These are phyloP conservation scores for Macadamia integrifolia DNA, from an alignment of 164 flowering plant genomes.

Conservation along the genomic window DNA sequence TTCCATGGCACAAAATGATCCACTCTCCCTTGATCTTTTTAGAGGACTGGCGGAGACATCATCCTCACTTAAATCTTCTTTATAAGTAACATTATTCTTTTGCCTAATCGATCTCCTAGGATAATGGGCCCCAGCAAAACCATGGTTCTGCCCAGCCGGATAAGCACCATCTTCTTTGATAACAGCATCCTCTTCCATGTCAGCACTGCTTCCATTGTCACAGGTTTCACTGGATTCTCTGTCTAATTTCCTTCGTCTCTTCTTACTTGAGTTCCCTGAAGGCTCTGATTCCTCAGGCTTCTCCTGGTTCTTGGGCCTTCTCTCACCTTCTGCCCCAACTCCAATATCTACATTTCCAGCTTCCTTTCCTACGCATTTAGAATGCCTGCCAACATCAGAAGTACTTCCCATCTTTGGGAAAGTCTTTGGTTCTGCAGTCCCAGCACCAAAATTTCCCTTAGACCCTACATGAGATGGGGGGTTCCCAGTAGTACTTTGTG, in stretches of 20 bases:
- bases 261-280: constrained; percentile 21
- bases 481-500: constrained; percentile 5
- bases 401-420: constrained; percentile 4
- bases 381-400: constrained; percentile 6
- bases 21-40: constrained; percentile 21
- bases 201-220: constrained; percentile 29
- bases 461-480: constrained; percentile 8
- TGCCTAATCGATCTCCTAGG: constrained; percentile 24
- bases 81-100: constrained; percentile 36
- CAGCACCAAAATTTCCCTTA: constrained; percentile 15
- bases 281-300: constrained; percentile 4
- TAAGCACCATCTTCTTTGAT: constrained; percentile 8
- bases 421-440: constrained; percentile 7
- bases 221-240: constrained; percentile 44
- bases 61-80: constrained; percentile 35
- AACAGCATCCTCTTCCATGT: constrained; percentile 22
- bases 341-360: constrained; percentile 6
- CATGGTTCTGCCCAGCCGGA: constrained; percentile 6
- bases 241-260: constrained; percentile 31
- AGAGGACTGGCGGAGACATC: constrained; percentile 8
- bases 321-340: neutral
- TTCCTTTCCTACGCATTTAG: constrained; percentile 2
- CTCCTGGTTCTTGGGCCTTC: neutral
- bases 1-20: constrained; percentile 5
- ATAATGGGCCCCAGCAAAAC: constrained; percentile 5